Evolutionary conservation across 805 yeast species (phyloP).

Genomic region (Saccharomycopsis amapae): DNA sequence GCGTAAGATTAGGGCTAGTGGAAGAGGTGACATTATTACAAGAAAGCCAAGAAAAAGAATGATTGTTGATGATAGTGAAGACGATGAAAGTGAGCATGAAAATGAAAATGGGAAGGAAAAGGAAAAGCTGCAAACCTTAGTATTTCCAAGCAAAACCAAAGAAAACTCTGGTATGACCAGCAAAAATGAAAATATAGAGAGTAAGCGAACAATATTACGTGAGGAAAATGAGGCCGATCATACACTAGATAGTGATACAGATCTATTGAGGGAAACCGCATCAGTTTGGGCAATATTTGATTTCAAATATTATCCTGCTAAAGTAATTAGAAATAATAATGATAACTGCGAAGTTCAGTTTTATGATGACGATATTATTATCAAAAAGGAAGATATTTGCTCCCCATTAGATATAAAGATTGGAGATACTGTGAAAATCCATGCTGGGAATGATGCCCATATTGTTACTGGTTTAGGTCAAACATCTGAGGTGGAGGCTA

Average conservation of each 20-base stretch:
- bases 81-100: not conserved
- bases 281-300: conserved; percentile 48
- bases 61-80: not conserved
- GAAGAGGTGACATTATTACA: not conserved
- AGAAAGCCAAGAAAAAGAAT: not conserved
- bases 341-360: conserved; percentile 32
- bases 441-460: conserved; percentile 30
- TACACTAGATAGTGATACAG: not conserved
- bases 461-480: conserved; percentile 39
- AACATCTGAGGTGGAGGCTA: conserved; percentile 18
- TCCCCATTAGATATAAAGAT: conserved; percentile 45
- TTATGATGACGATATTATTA: conserved; percentile 32
- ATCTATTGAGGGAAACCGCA: not conserved
- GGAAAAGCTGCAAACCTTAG: too few species aligned
- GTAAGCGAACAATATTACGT: not conserved
- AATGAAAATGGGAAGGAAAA: not conserved
- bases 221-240: not conserved
- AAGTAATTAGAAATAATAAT: conserved; percentile 26
- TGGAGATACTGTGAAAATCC: conserved; percentile 45
- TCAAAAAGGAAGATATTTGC: conserved; percentile 33
- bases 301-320: conserved; percentile 46
- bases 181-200: not conserved
- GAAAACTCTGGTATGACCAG: not conserved
- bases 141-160: too few species aligned
- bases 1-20: too few species aligned